Evolutionary conservation across 2,329 filamentous ascomycete species (phyloP).

Genomic region (Exophiala oligosperma): DNA sequence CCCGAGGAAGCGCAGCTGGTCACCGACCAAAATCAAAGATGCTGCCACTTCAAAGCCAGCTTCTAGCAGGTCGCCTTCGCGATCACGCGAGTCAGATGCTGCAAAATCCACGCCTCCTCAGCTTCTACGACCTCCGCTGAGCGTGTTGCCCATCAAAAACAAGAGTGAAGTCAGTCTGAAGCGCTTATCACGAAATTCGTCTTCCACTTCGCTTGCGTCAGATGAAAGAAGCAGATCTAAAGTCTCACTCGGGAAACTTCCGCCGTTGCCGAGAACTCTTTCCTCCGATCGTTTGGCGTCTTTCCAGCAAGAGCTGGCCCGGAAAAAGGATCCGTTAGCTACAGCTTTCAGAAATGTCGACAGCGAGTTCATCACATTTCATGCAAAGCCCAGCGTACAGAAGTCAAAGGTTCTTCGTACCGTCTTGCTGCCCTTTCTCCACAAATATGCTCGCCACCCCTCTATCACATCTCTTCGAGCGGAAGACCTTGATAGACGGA

Average conservation of each 20-base stretch:
- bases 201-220: conserved; percentile 46
- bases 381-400: conserved; percentile 69
- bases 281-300: conserved; percentile 38
- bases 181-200: conserved; percentile 39
- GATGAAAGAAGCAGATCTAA: conserved; percentile 45
- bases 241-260: conserved; percentile 48
- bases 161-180: conserved; percentile 35
- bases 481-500: conserved; percentile 79
- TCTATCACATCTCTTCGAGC: conserved; percentile 67
- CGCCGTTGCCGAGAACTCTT: conserved; percentile 45
- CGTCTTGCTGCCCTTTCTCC: conserved; percentile 73
- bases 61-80: conserved; percentile 14
- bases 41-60: conserved; percentile 4
- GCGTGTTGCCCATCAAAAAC: conserved; percentile 39
- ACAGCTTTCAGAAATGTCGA: conserved; percentile 67
- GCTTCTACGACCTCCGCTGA: conserved; percentile 37
- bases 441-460: conserved; percentile 65
- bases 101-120: not conserved
- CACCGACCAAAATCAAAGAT: conserved; percentile 18
- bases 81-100: conserved; percentile 1
- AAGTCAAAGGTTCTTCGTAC: conserved; percentile 75
- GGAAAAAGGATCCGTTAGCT: conserved; percentile 70
- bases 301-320: conserved; percentile 39
- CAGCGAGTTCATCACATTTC: conserved; percentile 62
- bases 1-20: conserved; percentile 25